These are phyloP conservation scores for Tetracentron sinense DNA, from an alignment of 164 flowering plant species.

Conservation along the genomic window DNA sequence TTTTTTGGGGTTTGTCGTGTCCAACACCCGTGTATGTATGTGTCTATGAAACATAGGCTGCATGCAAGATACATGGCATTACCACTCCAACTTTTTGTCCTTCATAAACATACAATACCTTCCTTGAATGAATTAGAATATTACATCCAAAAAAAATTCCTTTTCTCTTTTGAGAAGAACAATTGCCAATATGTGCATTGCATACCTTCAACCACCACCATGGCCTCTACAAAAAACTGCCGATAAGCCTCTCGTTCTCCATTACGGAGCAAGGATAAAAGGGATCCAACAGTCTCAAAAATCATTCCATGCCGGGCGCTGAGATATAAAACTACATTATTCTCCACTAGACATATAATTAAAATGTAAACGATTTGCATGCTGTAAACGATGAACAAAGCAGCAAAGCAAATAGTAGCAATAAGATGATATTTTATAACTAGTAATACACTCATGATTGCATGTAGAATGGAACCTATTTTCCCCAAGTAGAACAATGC, in stretches of 20 bases:
- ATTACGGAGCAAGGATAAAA: slow-evolving; percentile 73
- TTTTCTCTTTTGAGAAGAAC: neutral
- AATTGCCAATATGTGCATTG: neutral
- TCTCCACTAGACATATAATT: neutral
- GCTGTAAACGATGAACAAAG: neutral
- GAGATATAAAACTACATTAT: slow-evolving; percentile 13
- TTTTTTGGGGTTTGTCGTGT: too few relatives aligned
- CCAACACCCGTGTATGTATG: too few relatives aligned
- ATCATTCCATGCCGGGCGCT: slow-evolving; percentile 72
- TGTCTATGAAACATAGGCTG: too few relatives aligned
- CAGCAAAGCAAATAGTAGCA: neutral
- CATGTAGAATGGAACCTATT: too few relatives aligned
- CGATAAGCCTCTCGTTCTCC: slow-evolving; percentile 86
- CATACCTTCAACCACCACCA: slow-evolving; percentile 71
- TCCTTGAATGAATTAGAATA: slow-evolving; percentile 1
- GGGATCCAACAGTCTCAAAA: slow-evolving; percentile 74
- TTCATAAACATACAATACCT: neutral
- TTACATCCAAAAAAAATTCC: neutral
- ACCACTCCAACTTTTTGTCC: neutral
- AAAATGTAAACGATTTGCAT: neutral
- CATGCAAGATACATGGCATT: neutral
- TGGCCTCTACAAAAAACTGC: slow-evolving; percentile 69
- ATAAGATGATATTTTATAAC: neutral
- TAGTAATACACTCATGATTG: too few relatives aligned
- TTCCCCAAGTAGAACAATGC: neutral